These are phyloP conservation scores for Kwoniella sp. DNA, from an alignment of 768 basidiomycete species.

Conservation along the genomic window DNA sequence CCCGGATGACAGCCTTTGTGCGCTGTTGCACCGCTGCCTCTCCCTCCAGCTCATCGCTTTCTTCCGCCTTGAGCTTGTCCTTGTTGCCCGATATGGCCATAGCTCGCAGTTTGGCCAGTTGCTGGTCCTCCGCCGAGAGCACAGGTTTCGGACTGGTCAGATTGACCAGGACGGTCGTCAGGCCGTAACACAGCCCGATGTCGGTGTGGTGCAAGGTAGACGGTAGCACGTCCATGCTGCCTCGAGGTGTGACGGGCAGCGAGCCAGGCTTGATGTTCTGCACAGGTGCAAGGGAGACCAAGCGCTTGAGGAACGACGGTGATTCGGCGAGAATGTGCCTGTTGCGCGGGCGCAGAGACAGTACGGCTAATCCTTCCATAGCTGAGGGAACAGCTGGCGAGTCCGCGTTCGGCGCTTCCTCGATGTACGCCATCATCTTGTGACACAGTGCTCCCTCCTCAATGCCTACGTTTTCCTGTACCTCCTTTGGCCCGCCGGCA, in stretches of 20 bases:
- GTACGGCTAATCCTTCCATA: conserved; percentile 80
- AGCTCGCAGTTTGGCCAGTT: conserved; percentile 70
- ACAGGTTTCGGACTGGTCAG: conserved; percentile 66
- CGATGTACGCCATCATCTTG: conserved; percentile 58
- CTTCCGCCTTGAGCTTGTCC: conserved; percentile 5
- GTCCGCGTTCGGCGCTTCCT: conserved; percentile 39
- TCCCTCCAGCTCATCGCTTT: conserved; percentile 57
- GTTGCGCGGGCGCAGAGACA: conserved; percentile 61
- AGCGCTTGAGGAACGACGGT: conserved; percentile 54
- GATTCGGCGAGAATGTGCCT: conserved; percentile 63
- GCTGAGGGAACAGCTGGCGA: conserved; percentile 56
- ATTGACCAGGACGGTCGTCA: conserved; percentile 71
- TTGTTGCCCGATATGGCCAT: conserved; percentile 59
- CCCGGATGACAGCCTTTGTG: conserved; percentile 58
- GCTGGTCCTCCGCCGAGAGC: conserved; percentile 73
- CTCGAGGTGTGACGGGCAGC: conserved; percentile 36
- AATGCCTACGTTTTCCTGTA: conserved; percentile 23
- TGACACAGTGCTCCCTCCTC: conserved; percentile 55
- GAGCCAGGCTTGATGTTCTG: conserved; percentile 20
- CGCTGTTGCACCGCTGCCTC: conserved; percentile 64
- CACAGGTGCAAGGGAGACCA: conserved; percentile 24
- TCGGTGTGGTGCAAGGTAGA: conserved; percentile 11
- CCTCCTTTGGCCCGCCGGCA: not conserved
- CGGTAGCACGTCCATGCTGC: conserved; percentile 16
- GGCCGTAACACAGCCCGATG: conserved; percentile 65